Conservation (phyloP, 1,139 yeast genomes). For the Diutina catenulata region DNA sequence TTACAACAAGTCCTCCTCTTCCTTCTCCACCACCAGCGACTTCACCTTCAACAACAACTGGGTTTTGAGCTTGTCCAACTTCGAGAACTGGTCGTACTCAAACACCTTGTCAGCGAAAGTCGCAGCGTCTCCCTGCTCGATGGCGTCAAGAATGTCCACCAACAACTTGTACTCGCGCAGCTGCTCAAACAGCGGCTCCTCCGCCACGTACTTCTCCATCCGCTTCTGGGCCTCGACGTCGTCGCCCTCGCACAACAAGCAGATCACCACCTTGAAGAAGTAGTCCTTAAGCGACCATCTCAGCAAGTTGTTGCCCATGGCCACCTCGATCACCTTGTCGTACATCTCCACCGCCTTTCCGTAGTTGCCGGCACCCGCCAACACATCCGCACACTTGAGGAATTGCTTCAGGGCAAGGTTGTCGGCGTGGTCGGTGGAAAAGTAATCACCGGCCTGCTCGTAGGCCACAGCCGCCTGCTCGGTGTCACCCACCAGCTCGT, state of each 20-base stretch:
- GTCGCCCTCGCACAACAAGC: slow-evolving; percentile 76
- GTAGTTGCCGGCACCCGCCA: slow-evolving; percentile 67
- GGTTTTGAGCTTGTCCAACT: slow-evolving; percentile 91
- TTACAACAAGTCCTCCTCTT: slow-evolving; percentile 41
- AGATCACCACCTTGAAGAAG: slow-evolving; percentile 70
- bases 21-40: slow-evolving; percentile 59
- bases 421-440: slow-evolving; percentile 84
- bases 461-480: slow-evolving; percentile 65
- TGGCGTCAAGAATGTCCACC: slow-evolving; percentile 55
- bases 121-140: slow-evolving; percentile 72
- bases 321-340: slow-evolving; percentile 66
- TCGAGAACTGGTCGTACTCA: slow-evolving; percentile 79
- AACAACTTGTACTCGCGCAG: slow-evolving; percentile 71
- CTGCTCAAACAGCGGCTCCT: slow-evolving; percentile 69
- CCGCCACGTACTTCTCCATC: slow-evolving; percentile 46
- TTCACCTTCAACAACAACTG: slow-evolving; percentile 74
- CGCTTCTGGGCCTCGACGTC: slow-evolving; percentile 76
- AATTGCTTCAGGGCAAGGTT: slow-evolving; percentile 84
- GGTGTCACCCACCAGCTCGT: slow-evolving; percentile 60
- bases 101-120: slow-evolving; percentile 62
- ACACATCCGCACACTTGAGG: slow-evolving; percentile 81
- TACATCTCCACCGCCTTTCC: slow-evolving; percentile 63
- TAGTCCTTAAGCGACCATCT: slow-evolving; percentile 93
- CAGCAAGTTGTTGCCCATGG: slow-evolving; percentile 62
- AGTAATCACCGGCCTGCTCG: slow-evolving; percentile 96